Evolutionary conservation across 2,329 filamentous ascomycete species (phyloP), one percentile per base, ranked within the genome.

Genomic region (Myriosclerotinia curreyana): DNA sequence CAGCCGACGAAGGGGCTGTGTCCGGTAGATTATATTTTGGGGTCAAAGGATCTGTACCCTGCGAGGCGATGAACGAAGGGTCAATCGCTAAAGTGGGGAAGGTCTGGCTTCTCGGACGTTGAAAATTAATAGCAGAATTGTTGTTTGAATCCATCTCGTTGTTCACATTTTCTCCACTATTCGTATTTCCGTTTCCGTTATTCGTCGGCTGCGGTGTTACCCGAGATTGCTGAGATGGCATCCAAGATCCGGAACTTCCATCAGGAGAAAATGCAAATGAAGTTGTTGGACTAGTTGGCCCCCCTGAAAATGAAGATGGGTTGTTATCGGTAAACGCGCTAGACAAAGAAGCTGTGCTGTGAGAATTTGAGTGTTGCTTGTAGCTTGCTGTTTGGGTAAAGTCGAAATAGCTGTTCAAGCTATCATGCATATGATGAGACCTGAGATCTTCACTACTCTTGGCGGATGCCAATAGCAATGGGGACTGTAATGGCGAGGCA

Each of bases 51-150:
- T 86, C 84, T n/a, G 80, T 79, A 1, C 79, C 77, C 54, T 80
- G 76, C 6, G 42, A 79, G 72, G 81, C 79, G 67, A 83, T 79
- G 70, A 83, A 82, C 22, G 71, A 71, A 38, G 83, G 80, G 69
- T 87, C 80, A 52, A 89, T 80, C 54, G 86, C 86, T 50, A 91
- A 79, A 52, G 88, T 86, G 1, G 92, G 91, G 68, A 96, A 92
- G 0, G 92, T 96, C 75, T 96, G 92, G 75, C 91, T 95, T 72
- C 92, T 83, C n/a, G 90, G 91, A 64, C 91, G 83, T 71, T 89
- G 88, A 69, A 88, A 86, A 61, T 80, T 78, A 64, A 66, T 74
- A 14, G 68, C 70, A 60, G 71, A 70, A 34, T 58, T 49, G 38
- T 58, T 58, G 38, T 58, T 58, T 17, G 22, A 12, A 44, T 63